phyloP scores from a whole-genome alignment of 169 alveolate species.

The Pseudocohnilembus persalinus region DNA sequence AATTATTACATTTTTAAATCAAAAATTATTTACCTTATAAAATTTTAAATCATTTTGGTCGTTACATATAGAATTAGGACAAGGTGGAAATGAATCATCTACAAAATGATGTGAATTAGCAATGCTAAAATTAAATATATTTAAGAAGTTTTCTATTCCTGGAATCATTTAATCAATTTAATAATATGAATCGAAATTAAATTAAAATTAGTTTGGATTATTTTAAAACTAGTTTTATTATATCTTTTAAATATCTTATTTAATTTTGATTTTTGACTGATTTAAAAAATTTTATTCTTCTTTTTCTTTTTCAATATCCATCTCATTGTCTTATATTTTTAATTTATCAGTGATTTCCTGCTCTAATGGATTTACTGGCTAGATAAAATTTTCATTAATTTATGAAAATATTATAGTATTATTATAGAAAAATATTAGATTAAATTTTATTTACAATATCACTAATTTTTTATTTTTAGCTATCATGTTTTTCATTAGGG shows the following conservation, averaged over 20 bases:
- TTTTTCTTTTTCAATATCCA: neutral
- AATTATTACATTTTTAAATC: no score
- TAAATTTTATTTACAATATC: no score
- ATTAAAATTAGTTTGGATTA: no score
- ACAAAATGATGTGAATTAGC: neutral
- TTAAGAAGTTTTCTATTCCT: neutral
- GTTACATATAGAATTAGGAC: neutral
- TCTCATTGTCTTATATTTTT: no score
- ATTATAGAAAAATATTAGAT: no score
- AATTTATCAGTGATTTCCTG: neutral
- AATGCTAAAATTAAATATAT: neutral
- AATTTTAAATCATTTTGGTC: neutral
- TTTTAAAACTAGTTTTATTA: neutral
- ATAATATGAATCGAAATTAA: neutral
- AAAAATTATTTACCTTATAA: neutral
- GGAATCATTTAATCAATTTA: neutral
- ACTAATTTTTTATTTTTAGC: no score
- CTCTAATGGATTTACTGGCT: no score
- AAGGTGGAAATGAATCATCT: neutral
- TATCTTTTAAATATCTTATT: no score
- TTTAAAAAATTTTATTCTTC: no score
- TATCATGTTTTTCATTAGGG: neutral
- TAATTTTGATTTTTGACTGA: no score
- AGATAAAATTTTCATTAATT: no score
- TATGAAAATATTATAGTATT: no score